A percentile compares a stretch with the other conserved stretches of the same genome.
Conservation (phyloP, 495 filamentous ascomycete genomes). For the Penicillium cataractarum region DNA sequence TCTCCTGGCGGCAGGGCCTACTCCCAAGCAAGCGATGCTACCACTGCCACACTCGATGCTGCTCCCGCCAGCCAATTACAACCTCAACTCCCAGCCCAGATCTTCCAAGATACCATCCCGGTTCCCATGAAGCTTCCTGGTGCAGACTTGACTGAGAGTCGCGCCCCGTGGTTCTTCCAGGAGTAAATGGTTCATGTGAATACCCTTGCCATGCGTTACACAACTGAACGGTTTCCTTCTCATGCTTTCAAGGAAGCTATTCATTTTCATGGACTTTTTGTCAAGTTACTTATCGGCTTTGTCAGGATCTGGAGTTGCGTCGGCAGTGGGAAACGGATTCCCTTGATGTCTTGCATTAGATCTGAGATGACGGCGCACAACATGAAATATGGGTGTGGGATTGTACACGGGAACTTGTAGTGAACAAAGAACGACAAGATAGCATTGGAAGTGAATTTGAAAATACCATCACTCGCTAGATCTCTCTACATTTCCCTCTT, state of each 20-base stretch:
- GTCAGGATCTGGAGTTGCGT: not conserved
- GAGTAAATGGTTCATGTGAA: not conserved
- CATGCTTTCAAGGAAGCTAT: not conserved
- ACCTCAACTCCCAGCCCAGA: conserved; percentile 1
- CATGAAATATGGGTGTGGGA: not conserved
- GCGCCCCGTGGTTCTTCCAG: conserved; percentile 61
- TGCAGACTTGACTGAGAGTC: conserved; percentile 40
- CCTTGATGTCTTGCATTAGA: not conserved
- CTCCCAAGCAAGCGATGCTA: not conserved
- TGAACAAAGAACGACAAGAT: not conserved
- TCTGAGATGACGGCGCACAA: not conserved
- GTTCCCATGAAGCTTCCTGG: conserved; percentile 74
- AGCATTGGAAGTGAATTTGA: not conserved
- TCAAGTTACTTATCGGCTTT: not conserved
- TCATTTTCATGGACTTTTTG: not conserved
- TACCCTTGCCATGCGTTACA: no score
- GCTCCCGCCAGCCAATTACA: not conserved
- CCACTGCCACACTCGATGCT: not conserved
- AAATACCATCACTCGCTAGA: no score
- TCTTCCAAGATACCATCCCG: conserved; percentile 64
- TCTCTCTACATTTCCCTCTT: no score
- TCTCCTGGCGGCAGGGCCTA: not conserved
- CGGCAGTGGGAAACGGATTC: not conserved
- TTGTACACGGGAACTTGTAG: not conserved
- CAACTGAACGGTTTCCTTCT: not conserved